These are phyloP conservation scores for Backusella sp. DNA, from an alignment of 192 early-diverging fungal species.

Conservation along the genomic window DNA sequence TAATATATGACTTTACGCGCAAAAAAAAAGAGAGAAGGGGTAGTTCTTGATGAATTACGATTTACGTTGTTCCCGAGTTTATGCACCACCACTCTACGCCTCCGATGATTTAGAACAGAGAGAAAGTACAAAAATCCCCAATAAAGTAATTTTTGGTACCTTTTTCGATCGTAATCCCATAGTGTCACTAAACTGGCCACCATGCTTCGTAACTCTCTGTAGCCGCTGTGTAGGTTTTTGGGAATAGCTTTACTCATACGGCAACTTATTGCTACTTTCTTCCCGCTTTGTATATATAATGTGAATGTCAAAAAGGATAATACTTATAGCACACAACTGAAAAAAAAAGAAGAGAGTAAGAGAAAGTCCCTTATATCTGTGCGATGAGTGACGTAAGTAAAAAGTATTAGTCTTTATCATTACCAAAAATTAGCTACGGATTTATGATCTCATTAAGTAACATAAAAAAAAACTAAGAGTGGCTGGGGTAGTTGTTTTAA, in stretches of 20 bases:
- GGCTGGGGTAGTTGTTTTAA: background rate
- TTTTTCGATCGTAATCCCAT: background rate
- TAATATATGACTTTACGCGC: background rate
- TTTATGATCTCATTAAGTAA: background rate
- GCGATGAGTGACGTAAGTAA: background rate
- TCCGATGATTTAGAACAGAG: background rate
- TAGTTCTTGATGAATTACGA: background rate
- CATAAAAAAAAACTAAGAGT: background rate
- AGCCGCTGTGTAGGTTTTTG: no score
- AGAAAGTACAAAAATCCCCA: background rate
- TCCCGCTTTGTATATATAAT: background rate
- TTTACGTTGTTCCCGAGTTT: background rate
- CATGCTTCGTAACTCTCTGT: no score
- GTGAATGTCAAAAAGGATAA: background rate
- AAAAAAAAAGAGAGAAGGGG: background rate
- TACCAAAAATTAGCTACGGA: background rate
- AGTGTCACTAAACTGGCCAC: background rate
- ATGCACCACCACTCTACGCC: background rate
- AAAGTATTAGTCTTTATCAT: background rate
- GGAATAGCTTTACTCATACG: background rate
- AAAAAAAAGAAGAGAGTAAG: background rate
- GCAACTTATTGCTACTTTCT: background rate
- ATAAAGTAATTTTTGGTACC: background rate
- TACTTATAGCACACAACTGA: background rate
- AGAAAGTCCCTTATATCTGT: background rate